These are phyloP conservation scores for Sorghum bicolor DNA, from an alignment of 176 grass and related monocot genomes.

Conservation along the genomic window DNA sequence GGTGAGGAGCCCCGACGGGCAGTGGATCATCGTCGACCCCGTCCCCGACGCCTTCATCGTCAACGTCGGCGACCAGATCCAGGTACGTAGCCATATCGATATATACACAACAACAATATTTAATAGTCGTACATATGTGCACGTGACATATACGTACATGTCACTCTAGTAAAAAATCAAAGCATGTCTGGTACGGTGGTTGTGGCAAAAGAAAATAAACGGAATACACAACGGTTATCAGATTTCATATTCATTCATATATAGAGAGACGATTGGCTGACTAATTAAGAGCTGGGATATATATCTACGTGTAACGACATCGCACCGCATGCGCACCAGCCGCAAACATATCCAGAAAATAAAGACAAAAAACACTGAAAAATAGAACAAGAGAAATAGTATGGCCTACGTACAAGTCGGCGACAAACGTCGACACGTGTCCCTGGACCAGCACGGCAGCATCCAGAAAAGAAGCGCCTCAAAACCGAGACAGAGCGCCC, in stretches of 20 bases:
- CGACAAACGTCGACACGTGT: background rate
- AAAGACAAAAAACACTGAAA: too few relatives aligned
- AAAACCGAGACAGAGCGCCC: background rate
- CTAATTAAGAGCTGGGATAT: background rate
- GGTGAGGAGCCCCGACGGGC: slow-evolving; percentile 35
- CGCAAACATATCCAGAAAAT: background rate
- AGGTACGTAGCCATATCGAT: background rate
- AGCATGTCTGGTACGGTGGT: background rate
- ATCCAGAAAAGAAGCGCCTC: background rate
- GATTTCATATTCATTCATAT: background rate
- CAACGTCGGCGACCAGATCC: slow-evolving; percentile 71
- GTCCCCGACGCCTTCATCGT: slow-evolving; percentile 64
- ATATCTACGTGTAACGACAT: background rate
- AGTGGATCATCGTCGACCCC: slow-evolving; percentile 69
- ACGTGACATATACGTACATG: background rate
- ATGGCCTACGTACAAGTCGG: background rate
- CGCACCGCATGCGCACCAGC: background rate
- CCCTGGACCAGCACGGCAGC: background rate
- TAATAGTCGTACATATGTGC: background rate
- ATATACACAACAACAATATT: background rate
- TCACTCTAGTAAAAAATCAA: background rate
- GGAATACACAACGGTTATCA: background rate
- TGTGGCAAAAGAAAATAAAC: background rate
- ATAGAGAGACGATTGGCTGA: background rate
- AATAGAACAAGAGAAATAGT: too few relatives aligned